Conservation (phyloP, 2,329 filamentous ascomycete species). For the Cercospora canescens region DNA sequence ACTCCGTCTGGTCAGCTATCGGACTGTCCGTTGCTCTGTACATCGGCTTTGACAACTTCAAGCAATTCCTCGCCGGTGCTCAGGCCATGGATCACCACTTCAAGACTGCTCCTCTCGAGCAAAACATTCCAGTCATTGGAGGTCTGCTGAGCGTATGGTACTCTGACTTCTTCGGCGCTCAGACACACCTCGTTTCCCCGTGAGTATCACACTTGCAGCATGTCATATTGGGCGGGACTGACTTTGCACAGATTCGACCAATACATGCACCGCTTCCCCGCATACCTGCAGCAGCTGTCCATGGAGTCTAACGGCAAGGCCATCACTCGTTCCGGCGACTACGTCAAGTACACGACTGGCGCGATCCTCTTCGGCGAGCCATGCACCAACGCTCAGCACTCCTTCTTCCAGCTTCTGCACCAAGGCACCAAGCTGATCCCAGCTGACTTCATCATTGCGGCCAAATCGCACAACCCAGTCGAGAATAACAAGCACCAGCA, state of each 20-base stretch:
- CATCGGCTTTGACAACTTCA: conserved; percentile 97
- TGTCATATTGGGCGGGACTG: conserved; percentile 16
- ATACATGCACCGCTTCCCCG: conserved; percentile 98
- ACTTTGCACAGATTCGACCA: conserved; percentile 75
- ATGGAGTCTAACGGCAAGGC: conserved; percentile 99
- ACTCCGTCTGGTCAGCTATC: conserved; percentile 99
- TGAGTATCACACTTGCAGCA: conserved; percentile 50
- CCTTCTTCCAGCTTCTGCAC: conserved; percentile 99
- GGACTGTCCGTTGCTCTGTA: conserved; percentile 92
- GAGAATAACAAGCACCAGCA: conserved; percentile 92
- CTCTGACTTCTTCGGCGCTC: conserved; percentile 96
- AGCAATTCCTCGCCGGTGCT: conserved; percentile 90
- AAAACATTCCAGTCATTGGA: conserved; percentile 93
- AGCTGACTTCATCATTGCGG: conserved; percentile 95
- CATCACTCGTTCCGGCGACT: conserved; percentile 80
- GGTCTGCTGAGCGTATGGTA: conserved; percentile 98
- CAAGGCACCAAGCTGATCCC: conserved; percentile 99
- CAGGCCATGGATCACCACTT: conserved; percentile 99
- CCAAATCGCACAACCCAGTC: conserved; percentile 94
- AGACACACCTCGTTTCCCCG: conserved; percentile 96
- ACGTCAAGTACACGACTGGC: conserved; percentile 97
- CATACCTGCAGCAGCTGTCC: conserved; percentile 97
- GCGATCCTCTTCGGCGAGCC: conserved; percentile 97
- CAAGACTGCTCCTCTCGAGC: conserved; percentile 80
- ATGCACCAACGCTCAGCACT: conserved; percentile 98